Conservation (phyloP, 208 protist species). For the Trichomonas vaginalis region DNA sequence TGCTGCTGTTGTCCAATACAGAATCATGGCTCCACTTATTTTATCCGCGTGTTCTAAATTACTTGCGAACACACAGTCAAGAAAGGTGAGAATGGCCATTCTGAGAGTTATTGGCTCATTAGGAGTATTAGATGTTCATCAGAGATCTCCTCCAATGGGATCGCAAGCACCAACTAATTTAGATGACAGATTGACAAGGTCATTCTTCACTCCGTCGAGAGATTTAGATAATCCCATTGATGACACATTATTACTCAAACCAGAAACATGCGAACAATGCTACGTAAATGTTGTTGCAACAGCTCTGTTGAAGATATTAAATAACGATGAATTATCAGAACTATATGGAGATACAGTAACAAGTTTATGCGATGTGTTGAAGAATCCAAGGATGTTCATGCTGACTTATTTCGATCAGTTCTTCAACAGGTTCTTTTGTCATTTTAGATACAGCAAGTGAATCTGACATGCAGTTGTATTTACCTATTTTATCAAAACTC, state of each 20-base stretch:
- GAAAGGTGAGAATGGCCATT: background rate
- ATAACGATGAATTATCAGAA: background rate
- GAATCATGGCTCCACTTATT: background rate
- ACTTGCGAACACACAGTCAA: background rate
- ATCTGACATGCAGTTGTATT: background rate
- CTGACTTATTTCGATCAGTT: background rate
- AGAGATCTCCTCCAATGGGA: background rate
- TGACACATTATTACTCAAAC: background rate
- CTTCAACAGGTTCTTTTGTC: background rate
- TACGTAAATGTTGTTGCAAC: background rate
- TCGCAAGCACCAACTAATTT: slow-evolving; percentile 1
- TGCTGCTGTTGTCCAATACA: background rate
- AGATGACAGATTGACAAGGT: background rate
- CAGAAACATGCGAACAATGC: background rate
- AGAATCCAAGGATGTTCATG: background rate
- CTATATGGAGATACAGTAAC: background rate
- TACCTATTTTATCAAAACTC: background rate
- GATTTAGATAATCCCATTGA: background rate
- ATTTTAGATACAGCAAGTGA: background rate
- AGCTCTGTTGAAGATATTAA: background rate
- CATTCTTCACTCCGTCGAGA: background rate
- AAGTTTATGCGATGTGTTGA: background rate
- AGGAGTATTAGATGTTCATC: background rate
- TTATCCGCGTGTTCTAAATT: background rate
- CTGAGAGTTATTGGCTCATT: background rate